These are phyloP conservation scores for Mrakia gelida DNA, from an alignment of 768 basidiomycete genomes.

Conservation along the genomic window DNA sequence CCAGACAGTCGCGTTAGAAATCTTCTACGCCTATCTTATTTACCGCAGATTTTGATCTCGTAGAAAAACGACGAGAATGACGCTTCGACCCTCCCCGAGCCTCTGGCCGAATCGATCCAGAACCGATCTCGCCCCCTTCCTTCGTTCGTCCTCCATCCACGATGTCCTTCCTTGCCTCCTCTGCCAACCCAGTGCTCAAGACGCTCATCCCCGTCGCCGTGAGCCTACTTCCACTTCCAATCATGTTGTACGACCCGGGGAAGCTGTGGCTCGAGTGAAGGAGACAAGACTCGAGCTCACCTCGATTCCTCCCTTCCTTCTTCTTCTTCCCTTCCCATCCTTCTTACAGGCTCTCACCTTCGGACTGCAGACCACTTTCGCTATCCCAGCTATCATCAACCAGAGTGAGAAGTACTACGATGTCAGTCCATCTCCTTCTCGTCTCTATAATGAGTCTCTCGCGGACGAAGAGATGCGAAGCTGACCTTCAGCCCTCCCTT, in stretches of 20 bases:
- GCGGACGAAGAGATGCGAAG: neutral
- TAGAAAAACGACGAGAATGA: no score
- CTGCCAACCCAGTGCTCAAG: slow-evolving; percentile 15
- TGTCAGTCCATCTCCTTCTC: neutral
- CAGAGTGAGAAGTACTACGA: slow-evolving; percentile 20
- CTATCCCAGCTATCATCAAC: slow-evolving; percentile 12
- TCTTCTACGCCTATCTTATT: neutral
- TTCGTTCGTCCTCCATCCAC: no score
- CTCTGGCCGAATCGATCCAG: no score
- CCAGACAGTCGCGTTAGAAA: no score
- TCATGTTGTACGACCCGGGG: no score
- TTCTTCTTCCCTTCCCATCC: slow-evolving; percentile 1
- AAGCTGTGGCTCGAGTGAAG: no score
- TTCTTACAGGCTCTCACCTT: slow-evolving; percentile 10
- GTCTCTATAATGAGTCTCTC: neutral
- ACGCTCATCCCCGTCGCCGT: slow-evolving; percentile 8
- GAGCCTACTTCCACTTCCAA: neutral
- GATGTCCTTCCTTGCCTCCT: slow-evolving; percentile 19
- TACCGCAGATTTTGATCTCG: no score
- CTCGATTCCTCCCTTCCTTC: neutral
- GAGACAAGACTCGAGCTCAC: neutral
- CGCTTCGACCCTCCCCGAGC: no score
- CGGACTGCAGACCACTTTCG: slow-evolving; percentile 12
- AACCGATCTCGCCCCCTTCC: no score
- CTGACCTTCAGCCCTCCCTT: neutral